Percentiles rank a stretch among this genome's conserved stretches.
These are phyloP conservation scores for Nannizzia gypsea DNA, from an alignment of 2,329 filamentous ascomycete genomes.

Conservation along the genomic window DNA sequence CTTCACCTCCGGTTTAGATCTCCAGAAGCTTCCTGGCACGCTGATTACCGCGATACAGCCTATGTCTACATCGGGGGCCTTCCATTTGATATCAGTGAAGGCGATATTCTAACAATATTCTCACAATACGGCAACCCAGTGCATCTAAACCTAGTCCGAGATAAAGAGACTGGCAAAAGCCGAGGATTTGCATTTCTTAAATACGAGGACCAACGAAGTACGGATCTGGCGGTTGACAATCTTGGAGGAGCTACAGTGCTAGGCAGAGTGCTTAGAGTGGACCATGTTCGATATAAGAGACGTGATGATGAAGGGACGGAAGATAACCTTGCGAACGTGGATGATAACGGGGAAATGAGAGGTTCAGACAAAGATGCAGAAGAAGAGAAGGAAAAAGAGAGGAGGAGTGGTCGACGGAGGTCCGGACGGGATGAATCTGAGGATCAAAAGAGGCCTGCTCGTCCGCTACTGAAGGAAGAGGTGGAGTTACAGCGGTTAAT, in stretches of 20 bases:
- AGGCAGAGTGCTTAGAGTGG: slow-evolving; percentile 70
- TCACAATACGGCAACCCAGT: slow-evolving; percentile 94
- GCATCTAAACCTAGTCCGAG: slow-evolving; percentile 80
- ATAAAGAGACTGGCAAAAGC: slow-evolving; percentile 93
- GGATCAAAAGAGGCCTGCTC: slow-evolving; percentile 22
- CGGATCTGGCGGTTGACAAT: slow-evolving; percentile 92
- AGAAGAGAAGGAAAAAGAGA: slow-evolving; percentile 23
- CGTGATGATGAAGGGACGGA: slow-evolving; percentile 56
- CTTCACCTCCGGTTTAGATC: slow-evolving; percentile 39
- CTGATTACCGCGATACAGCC: slow-evolving; percentile 93
- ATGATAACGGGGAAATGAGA: slow-evolving; percentile 24
- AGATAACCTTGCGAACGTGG: slow-evolving; percentile 37
- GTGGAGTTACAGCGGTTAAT: slow-evolving; percentile 64
- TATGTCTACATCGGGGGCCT: slow-evolving; percentile 94
- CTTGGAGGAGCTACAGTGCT: slow-evolving; percentile 73
- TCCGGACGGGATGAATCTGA: slow-evolving; percentile 16
- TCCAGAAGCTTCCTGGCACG: slow-evolving; percentile 86
- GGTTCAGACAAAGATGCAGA: slow-evolving; percentile 24
- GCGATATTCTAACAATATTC: slow-evolving; percentile 92
- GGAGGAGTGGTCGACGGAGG: slow-evolving; percentile 11
- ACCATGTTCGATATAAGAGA: slow-evolving; percentile 84
- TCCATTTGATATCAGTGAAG: slow-evolving; percentile 84
- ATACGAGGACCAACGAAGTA: slow-evolving; percentile 95
- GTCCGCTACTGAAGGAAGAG: slow-evolving; percentile 69
- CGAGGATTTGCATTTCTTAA: slow-evolving; percentile 93